Base-by-base conservation (phyloP, 2,329 filamentous ascomycete species). In the Pseudonectria foliicola region DNA sequence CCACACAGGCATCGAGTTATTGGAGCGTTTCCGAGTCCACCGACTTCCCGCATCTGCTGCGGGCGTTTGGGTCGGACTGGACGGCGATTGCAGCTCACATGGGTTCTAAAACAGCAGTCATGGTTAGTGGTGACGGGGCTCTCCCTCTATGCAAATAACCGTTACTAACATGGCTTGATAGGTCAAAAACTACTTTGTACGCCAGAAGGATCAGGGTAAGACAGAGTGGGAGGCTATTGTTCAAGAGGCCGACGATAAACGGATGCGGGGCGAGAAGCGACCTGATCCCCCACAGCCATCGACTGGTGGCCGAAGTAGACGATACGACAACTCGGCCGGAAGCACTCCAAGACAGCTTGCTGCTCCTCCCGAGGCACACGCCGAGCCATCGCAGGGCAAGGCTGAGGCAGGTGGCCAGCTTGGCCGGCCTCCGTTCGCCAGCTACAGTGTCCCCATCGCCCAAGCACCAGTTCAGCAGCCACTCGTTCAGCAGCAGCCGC, bases 11-110 rank as follows among this genome's bases (percentile, higher is more conserved):
- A 11, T 87, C 82, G 2, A 90, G 85, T 58, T 92, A 92, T 57
- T 92, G 85, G 85, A 90, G 85, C 50, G 85, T 90, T 14, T 82
- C 82, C 2, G 85, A 92, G 61, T 73, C 82, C 35, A 82, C 73
- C 30, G 85, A 89, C 51, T 92, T 92, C 58, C 79, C 81, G 25
- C 73, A 71, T 37, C 70, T 87, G 38, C 67, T 92, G 30, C 73
- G 70, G 33, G 74, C 85, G 35, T 90, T 87, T 62, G 85, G 85
- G 38, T 86, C 81, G 12, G 84, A 92, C 55, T 92, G 84, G 76
- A 66, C 67, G 31, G 75, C 74, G 4, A 90, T 90, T 59, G 82
- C 85, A 27, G 70, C 70, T 33, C 78, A 86, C 49, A 88, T 92
- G 82, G 80, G 82, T 32, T 86, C 84, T 4, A 90, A 90, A 62